phyloP scores from a whole-genome alignment of 306 rosid genomes.

The Argentina anserina region DNA sequence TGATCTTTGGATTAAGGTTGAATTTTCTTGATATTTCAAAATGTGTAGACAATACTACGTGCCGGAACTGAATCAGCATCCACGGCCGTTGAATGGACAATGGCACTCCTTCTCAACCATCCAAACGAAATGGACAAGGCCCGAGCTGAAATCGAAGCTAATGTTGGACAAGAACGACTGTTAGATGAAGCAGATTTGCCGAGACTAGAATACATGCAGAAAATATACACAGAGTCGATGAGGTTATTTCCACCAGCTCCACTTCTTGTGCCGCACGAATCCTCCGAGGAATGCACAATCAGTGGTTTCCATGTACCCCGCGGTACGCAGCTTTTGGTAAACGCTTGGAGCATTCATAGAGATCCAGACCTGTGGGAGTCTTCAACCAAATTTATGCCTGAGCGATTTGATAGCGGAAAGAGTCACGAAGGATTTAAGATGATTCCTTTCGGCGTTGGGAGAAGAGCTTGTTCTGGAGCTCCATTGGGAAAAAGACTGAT shows the following conservation, averaged over 20 bases:
- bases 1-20: too few species aligned
- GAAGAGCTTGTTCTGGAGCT: constrained; percentile 46
- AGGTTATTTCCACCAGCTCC: constrained; percentile 19
- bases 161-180: constrained; percentile 13
- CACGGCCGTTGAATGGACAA: constrained; percentile 32
- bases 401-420: constrained; percentile 22
- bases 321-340: constrained; percentile 20
- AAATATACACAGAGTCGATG: constrained; percentile 9
- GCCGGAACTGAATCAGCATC: constrained; percentile 36
- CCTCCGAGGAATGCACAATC: constrained; percentile 15
- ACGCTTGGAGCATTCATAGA: constrained; percentile 27
- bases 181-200: constrained; percentile 15
- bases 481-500: constrained; percentile 25
- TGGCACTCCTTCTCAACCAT: constrained; percentile 40
- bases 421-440: constrained; percentile 7
- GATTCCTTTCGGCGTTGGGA: constrained; percentile 49
- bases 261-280: constrained; percentile 21
- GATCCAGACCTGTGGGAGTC: constrained; percentile 25
- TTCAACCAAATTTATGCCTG: constrained; percentile 21
- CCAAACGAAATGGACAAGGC: constrained; percentile 29
- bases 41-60: constrained; percentile 19
- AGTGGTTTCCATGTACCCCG: constrained; percentile 6
- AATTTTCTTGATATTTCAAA: too few species aligned
- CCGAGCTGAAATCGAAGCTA: constrained; percentile 17
- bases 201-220: constrained; percentile 25